Evolutionary conservation across 768 basidiomycete species (phyloP).

Genomic region (Leccinellum albellum): DNA sequence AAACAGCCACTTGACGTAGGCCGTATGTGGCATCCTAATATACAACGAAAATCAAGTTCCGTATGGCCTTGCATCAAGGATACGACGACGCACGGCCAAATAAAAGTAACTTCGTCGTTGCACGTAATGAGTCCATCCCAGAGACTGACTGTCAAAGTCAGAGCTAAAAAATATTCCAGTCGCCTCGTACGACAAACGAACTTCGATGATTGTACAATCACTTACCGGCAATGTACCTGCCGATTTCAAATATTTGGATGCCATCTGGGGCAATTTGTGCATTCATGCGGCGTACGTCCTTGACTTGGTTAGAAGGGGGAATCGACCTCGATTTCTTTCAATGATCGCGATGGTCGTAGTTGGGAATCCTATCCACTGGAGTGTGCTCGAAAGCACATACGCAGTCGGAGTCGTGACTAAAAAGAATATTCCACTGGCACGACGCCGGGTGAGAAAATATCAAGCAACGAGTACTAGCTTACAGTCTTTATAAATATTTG

Average conservation of each 20-base stretch:
- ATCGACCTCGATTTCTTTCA: not conserved
- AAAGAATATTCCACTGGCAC: not conserved
- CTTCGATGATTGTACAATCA: not conserved
- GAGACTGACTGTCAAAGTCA: constrained; percentile 4
- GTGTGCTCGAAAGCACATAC: not conserved
- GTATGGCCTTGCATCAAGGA: not conserved
- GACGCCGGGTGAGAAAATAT: not conserved
- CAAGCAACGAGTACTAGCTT: not conserved
- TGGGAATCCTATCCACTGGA: not conserved
- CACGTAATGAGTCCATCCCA: constrained; percentile 21
- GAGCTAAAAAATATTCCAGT: not conserved
- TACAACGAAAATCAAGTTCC: not conserved
- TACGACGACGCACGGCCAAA: constrained; percentile 21
- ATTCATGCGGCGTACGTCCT: constrained; percentile 7
- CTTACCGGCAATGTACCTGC: constrained; percentile 9
- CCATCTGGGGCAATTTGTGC: not conserved
- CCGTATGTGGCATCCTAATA: constrained; percentile 13
- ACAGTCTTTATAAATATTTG: not conserved
- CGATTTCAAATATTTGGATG: not conserved
- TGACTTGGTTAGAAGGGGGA: not conserved
- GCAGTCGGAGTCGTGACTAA: not conserved
- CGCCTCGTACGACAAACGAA: not conserved
- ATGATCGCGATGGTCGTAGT: not conserved
- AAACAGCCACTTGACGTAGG: constrained; percentile 27
- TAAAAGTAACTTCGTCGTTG: constrained; percentile 17